Conservation (phyloP, 2,329 filamentous ascomycete species). For the Aureobasidium sp. region DNA sequence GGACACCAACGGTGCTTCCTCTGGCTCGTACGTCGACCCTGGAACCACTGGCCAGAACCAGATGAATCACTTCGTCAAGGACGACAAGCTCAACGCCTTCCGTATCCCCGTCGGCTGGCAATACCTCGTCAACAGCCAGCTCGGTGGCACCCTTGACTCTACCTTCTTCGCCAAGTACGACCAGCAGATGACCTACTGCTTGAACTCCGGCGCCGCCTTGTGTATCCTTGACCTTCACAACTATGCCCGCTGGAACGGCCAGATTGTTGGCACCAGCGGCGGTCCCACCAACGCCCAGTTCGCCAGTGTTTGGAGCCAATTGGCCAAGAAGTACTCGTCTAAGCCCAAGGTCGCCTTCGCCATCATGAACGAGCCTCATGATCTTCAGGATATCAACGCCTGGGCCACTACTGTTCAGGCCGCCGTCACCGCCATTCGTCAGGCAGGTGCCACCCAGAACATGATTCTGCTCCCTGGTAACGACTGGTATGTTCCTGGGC, state of each 20-base stretch:
- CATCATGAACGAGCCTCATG: conserved; percentile 64
- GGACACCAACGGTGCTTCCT: conserved; percentile 33
- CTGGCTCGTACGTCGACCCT: conserved; percentile 29
- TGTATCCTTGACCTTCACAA: conserved; percentile 27
- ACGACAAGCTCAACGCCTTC: conserved; percentile 50
- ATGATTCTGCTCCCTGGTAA: conserved; percentile 60
- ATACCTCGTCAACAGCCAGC: conserved; percentile 20
- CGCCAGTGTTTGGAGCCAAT: conserved; percentile 49
- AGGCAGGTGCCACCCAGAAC: conserved; percentile 55
- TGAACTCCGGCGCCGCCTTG: conserved; percentile 17
- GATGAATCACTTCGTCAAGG: conserved; percentile 49
- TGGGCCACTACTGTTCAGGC: conserved; percentile 58
- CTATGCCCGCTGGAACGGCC: conserved; percentile 49
- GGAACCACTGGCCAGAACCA: conserved; percentile 23
- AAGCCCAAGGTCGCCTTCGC: conserved; percentile 55
- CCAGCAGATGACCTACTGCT: conserved; percentile 17
- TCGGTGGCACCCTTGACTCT: conserved; percentile 19
- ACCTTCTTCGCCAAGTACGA: conserved; percentile 19
- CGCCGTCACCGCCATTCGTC: conserved; percentile 58
- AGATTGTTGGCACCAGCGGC: conserved; percentile 52
- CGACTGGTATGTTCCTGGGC: conserved; percentile 28
- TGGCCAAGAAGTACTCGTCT: conserved; percentile 50
- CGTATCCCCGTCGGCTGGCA: conserved; percentile 43
- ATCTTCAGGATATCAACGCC: conserved; percentile 41
- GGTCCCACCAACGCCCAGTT: conserved; percentile 56